Percentiles rank a stretch among this genome's conserved stretches.
Evolutionary conservation across 1,139 yeast species (phyloP).

Genomic region (Yamadazyma dushanensis): DNA sequence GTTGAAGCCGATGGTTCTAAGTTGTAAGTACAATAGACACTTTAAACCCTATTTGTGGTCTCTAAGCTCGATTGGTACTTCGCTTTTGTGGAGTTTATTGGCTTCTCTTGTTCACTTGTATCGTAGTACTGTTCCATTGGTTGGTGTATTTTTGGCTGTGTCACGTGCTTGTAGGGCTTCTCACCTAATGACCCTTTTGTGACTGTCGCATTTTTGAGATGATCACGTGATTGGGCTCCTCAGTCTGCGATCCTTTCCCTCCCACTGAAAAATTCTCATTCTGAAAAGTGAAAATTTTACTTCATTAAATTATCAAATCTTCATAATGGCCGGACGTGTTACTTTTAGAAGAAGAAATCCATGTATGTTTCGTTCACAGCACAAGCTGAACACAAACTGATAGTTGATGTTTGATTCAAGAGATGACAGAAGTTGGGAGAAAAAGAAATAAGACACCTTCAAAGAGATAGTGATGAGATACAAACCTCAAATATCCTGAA

Average conservation of each 20-base stretch:
- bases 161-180: conserved; percentile 5
- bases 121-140: too few relatives aligned
- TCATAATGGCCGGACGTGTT: conserved; percentile 51
- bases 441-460: too few relatives aligned
- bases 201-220: background rate
- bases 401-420: too few relatives aligned
- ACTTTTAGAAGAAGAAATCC: conserved; percentile 56
- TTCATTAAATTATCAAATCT: conserved; percentile 11
- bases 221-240: conserved; percentile 1
- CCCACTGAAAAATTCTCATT: conserved; percentile 16
- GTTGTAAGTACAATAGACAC: conserved; percentile 24
- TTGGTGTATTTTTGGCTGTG: too few relatives aligned
- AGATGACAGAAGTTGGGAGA: too few relatives aligned
- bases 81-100: too few relatives aligned
- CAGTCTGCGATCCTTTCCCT: conserved; percentile 1
- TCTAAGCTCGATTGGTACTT: too few relatives aligned
- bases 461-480: too few relatives aligned
- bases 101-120: background rate
- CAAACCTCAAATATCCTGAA: too few relatives aligned
- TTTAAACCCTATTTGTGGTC: too few relatives aligned
- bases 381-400: too few relatives aligned
- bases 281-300: conserved; percentile 17
- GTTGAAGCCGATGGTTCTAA: conserved; percentile 50
- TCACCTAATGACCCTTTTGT: background rate
- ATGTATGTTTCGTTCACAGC: conserved; percentile 42